Conservation (phyloP, 1,139 yeast species). For the Suhomyces maxii region DNA sequence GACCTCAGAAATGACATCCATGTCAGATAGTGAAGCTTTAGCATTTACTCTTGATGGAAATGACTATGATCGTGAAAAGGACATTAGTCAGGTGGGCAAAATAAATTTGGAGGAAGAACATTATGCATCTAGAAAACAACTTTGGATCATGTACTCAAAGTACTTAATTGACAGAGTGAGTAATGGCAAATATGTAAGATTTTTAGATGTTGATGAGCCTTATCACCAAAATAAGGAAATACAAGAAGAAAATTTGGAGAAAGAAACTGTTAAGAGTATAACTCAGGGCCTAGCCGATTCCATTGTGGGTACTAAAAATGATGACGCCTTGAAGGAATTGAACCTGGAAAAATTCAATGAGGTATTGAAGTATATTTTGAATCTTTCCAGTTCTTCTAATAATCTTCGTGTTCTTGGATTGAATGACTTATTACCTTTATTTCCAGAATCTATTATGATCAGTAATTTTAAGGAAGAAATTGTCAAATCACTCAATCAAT, state of each 20-base stretch:
- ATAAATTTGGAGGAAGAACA: conserved; percentile 36
- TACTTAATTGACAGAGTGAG: conserved; percentile 50
- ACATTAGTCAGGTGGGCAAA: conserved; percentile 20
- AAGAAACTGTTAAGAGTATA: not conserved
- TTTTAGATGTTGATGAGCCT: conserved; percentile 19
- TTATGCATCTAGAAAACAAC: conserved; percentile 56
- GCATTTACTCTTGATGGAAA: not conserved
- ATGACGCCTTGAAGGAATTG: not conserved
- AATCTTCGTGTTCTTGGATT: conserved; percentile 47
- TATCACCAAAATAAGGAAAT: not conserved
- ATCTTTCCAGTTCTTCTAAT: conserved; percentile 34
- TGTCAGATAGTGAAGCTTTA: conserved; percentile 8
- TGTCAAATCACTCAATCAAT: conserved; percentile 70
- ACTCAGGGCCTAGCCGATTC: not conserved
- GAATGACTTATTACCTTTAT: conserved; percentile 79
- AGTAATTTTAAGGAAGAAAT: conserved; percentile 85
- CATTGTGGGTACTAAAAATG: not conserved
- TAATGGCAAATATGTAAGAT: conserved; percentile 25
- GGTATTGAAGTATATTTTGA: conserved; percentile 42
- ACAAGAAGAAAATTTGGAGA: conserved; percentile 7
- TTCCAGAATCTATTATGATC: conserved; percentile 80
- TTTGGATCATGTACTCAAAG: conserved; percentile 73
- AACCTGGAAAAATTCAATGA: conserved; percentile 23
- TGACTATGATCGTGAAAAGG: conserved; percentile 14
- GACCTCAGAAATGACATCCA: conserved; percentile 1